Base-by-base conservation (phyloP, 2,329 filamentous ascomycete genomes). In the Reticulascus tulasneorum region DNA sequence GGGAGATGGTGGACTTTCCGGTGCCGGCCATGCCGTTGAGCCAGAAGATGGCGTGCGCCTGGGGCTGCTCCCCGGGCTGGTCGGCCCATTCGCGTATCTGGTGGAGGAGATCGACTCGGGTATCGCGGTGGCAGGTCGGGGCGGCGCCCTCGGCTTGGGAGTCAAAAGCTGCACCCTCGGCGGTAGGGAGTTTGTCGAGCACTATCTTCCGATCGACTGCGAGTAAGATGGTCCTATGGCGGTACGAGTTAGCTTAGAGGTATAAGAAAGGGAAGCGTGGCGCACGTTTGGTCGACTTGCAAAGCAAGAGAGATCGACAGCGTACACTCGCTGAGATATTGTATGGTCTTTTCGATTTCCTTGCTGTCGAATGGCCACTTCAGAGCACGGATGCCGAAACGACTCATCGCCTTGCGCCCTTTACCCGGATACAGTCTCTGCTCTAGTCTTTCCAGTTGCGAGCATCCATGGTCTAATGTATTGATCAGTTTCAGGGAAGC, bases 1-100 rank as follows among this genome's bases (percentile, higher is more conserved):
- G 58, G 7, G 58, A 54, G 5, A 66, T 58, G 6, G 60, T 66
- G 1, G 62, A 66, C 33, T 66, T 66, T 2, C 62, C 60, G 1
- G 58, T 64, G 1, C 62, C 61, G 2, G 59, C 62, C 51, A 62
- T 59, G 4, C 60, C 61, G 7, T 55, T 56, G 2, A 66, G 48
- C 61, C 55, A 65, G 37, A 61, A 61, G 4, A 64, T 50, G 12
- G 42, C 13, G 21, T 56, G 37, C 13, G 35, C 25, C n/a, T n/a
- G n/a, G 2, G 19, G 29, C 8, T 16, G 29, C 6, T 23, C 23
- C 3, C 8, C 15, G 4, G 29, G 5, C 3, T 16, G 10, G 6
- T 44, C 10, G 6, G 37, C 38, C 62, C 58, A 66, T 4, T 43
- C 18, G 7, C 21, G 12, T 16, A 66, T 57, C 5, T 53, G 6